These are phyloP conservation scores for Berberis thunbergii DNA, from an alignment of 164 flowering plant genomes.

Conservation along the genomic window DNA sequence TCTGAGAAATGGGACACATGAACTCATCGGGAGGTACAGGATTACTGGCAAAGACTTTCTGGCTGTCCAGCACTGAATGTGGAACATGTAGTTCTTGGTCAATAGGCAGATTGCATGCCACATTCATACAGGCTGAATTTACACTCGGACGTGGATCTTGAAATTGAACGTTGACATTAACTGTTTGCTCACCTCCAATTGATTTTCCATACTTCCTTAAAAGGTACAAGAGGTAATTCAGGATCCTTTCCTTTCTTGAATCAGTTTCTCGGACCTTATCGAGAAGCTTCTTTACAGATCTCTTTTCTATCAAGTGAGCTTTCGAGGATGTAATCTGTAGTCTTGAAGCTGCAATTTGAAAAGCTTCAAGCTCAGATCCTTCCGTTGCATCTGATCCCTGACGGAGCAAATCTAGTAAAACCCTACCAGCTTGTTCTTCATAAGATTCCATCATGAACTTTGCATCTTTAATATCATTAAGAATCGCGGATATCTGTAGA, in stretches of 20 bases:
- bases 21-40: conserved; percentile 50
- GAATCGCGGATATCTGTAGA: conserved; percentile 57
- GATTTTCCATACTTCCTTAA: conserved; percentile 41
- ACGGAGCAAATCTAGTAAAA: conserved; percentile 37
- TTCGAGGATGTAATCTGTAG: conserved; percentile 49
- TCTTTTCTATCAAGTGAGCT: conserved; percentile 57
- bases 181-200: conserved; percentile 23
- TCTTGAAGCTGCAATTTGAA: conserved; percentile 43
- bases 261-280: conserved; percentile 34
- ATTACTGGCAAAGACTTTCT: conserved; percentile 10
- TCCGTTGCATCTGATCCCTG: conserved; percentile 28
- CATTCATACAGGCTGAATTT: not conserved
- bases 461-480: conserved; percentile 45
- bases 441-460: conserved; percentile 41
- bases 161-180: conserved; percentile 6
- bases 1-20: conserved; percentile 61
- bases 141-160: conserved; percentile 11
- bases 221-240: conserved; percentile 42
- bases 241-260: conserved; percentile 35
- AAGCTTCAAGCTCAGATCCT: conserved; percentile 31
- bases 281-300: conserved; percentile 52
- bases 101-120: conserved; percentile 6
- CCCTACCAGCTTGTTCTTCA: conserved; percentile 73
- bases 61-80: conserved; percentile 11
- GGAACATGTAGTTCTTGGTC: conserved; percentile 14